Evolutionary conservation across 2,329 filamentous ascomycete genomes (phyloP).

Genomic region (Elsinoe ampelina): DNA sequence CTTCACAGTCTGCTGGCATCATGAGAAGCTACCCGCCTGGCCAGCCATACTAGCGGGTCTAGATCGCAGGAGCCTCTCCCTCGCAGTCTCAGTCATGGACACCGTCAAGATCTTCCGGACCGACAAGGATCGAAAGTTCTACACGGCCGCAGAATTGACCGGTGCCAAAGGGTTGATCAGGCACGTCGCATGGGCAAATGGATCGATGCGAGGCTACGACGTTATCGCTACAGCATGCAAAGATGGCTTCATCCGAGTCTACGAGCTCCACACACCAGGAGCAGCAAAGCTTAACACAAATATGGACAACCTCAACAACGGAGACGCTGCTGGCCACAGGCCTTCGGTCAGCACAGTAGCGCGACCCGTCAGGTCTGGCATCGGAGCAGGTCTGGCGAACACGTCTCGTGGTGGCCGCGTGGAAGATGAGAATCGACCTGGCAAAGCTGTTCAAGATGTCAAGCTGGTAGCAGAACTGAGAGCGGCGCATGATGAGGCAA

Average conservation of each 20-base stretch:
- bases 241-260: conserved; percentile 84
- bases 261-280: conserved; percentile 58
- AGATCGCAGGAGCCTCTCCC: conserved; percentile 63
- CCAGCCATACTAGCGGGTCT: conserved; percentile 71
- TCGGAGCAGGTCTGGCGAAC: conserved; percentile 44
- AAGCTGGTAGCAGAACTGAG: conserved; percentile 59
- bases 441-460: conserved; percentile 55
- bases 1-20: conserved; percentile 81
- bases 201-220: conserved; percentile 83
- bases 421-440: conserved; percentile 47
- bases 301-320: conserved; percentile 26
- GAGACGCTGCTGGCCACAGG: conserved; percentile 25
- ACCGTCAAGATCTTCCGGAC: conserved; percentile 76
- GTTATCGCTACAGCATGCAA: conserved; percentile 86
- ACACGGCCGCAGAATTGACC: conserved; percentile 66
- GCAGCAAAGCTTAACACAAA: conserved; percentile 38
- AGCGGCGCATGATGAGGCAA: conserved; percentile 56
- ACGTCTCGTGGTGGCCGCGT: conserved; percentile 42
- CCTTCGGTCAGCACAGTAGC: conserved; percentile 25
- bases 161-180: conserved; percentile 70
- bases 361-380: conserved; percentile 39
- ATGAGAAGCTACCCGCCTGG: conserved; percentile 73
- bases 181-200: conserved; percentile 86
- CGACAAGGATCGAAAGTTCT: conserved; percentile 66
- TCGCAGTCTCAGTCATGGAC: conserved; percentile 82